Evolutionary conservation across 805 yeast genomes (phyloP).

Genomic region (Lipomyces japonicus): DNA sequence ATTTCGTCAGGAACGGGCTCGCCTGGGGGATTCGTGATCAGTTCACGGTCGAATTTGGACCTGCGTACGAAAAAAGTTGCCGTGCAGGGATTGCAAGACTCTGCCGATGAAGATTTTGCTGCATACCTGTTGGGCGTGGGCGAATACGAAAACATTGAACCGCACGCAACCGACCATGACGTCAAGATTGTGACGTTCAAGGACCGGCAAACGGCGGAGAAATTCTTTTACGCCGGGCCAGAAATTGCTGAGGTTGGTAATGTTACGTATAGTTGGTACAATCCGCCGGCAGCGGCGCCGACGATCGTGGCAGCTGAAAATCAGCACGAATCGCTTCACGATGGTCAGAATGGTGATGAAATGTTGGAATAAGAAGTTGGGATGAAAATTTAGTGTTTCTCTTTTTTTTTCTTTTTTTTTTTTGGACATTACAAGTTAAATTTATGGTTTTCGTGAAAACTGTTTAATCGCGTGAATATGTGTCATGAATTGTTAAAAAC

Average conservation of each 20-base stretch:
- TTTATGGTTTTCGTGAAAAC: too few relatives aligned
- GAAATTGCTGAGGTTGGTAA: conserved; percentile 3
- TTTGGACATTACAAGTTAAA: too few relatives aligned
- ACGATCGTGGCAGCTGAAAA: too few relatives aligned
- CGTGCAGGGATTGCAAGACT: conserved; percentile 35
- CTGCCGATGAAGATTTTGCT: conserved; percentile 37
- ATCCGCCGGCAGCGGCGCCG: conserved; percentile 8
- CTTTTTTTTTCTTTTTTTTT: too few relatives aligned
- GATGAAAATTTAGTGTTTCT: too few relatives aligned
- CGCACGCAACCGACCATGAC: conserved; percentile 9
- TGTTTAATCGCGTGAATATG: too few relatives aligned
- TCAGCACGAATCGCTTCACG: too few relatives aligned
- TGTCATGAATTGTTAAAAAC: too few relatives aligned
- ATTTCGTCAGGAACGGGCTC: too few relatives aligned
- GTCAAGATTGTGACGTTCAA: conserved; percentile 33
- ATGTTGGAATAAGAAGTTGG: neutral
- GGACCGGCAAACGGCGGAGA: conserved; percentile 41
- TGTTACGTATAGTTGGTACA: conserved; percentile 12
- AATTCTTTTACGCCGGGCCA: conserved; percentile 19
- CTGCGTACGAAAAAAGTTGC: conserved; percentile 40
- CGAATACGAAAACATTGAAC: conserved; percentile 31
- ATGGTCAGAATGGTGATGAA: too few relatives aligned
- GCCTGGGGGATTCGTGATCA: conserved; percentile 26
- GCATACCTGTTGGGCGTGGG: conserved; percentile 33
- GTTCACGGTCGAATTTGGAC: conserved; percentile 36